Percentiles rank a stretch among this genome's conserved stretches.
Evolutionary conservation across 2,329 filamentous ascomycete genomes (phyloP).

Genomic region (Paradendryphiella salina): DNA sequence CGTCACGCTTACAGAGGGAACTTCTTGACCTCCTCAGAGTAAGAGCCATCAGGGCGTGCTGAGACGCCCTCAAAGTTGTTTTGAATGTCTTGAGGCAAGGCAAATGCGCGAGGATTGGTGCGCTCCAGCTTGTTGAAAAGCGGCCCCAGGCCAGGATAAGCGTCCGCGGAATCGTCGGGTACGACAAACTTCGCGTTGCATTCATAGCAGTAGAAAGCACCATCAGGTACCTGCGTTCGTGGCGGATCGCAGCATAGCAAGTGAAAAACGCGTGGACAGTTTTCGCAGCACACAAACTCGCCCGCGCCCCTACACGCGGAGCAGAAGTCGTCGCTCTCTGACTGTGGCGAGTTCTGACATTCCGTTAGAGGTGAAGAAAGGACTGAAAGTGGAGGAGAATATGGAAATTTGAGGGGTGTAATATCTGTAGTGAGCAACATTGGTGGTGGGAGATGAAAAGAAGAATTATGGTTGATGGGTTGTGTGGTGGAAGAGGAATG

Average conservation of each 20-base stretch:
- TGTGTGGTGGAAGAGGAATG: slow-evolving; percentile 45
- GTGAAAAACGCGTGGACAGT: slow-evolving; percentile 87
- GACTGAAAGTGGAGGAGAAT: slow-evolving; percentile 42
- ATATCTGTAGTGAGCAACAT: slow-evolving; percentile 40
- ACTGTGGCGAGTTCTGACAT: slow-evolving; percentile 45
- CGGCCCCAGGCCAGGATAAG: slow-evolving; percentile 55
- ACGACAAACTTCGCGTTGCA: slow-evolving; percentile 32
- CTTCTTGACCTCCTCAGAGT: slow-evolving; percentile 67
- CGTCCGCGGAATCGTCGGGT: slow-evolving; percentile 33
- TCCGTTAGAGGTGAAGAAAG: slow-evolving; percentile 48
- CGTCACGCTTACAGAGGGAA: slow-evolving; percentile 60
- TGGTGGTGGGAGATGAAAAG: slow-evolving; percentile 36
- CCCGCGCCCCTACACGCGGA: slow-evolving; percentile 82
- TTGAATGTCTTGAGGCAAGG: slow-evolving; percentile 69
- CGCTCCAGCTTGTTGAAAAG: slow-evolving; percentile 68
- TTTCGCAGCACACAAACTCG: slow-evolving; percentile 89
- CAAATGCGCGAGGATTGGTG: slow-evolving; percentile 71
- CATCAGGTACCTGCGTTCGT: slow-evolving; percentile 40
- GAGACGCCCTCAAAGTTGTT: slow-evolving; percentile 78
- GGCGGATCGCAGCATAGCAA: slow-evolving; percentile 86
- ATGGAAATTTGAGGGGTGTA: slow-evolving; percentile 39
- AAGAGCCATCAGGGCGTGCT: slow-evolving; percentile 76
- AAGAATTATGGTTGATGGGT: slow-evolving; percentile 36
- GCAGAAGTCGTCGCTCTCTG: slow-evolving; percentile 86
- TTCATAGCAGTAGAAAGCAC: slow-evolving; percentile 74